Percentiles rank a stretch among this genome's conserved stretches.
phyloP scores from a whole-genome alignment of 2,329 filamentous ascomycete genomes.

The Diaporthe ilicicola region DNA sequence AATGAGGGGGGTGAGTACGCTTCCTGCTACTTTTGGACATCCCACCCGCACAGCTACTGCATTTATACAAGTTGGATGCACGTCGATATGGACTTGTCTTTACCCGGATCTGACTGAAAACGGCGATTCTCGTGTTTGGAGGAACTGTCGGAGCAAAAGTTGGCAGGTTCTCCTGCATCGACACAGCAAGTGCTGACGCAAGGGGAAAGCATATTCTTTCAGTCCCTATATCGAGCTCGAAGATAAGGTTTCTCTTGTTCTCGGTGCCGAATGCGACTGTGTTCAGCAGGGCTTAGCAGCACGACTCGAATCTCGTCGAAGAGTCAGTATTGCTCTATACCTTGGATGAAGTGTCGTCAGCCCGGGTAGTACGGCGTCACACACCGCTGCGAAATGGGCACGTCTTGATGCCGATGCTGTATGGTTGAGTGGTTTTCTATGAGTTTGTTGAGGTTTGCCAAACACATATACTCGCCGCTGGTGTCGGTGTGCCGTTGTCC shows the following conservation, averaged over 20 bases:
- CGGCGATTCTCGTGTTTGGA: slow-evolving; percentile 3
- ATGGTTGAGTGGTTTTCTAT: not conserved
- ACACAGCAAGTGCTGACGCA: not conserved
- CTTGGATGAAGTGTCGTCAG: not conserved
- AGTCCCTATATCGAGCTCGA: not conserved
- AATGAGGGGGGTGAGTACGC: not conserved
- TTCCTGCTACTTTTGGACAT: not conserved
- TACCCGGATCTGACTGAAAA: slow-evolving; percentile 10
- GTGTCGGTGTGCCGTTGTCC: not conserved
- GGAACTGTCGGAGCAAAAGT: not conserved
- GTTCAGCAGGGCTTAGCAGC: not conserved
- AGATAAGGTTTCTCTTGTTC: not conserved
- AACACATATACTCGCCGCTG: not conserved
- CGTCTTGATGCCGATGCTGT: not conserved
- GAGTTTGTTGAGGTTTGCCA: not conserved
- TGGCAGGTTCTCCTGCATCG: not conserved
- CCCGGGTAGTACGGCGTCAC: too few relatives aligned
- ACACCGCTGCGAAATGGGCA: too few relatives aligned
- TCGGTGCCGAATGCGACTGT: not conserved
- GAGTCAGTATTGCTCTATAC: not conserved
- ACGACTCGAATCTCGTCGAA: not conserved
- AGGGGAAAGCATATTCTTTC: not conserved
- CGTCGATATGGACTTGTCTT: slow-evolving; percentile 1
- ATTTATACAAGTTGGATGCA: not conserved
- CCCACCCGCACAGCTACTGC: slow-evolving; percentile 4